Evolutionary conservation across 2,329 filamentous ascomycete genomes (phyloP), one percentile per base, ranked within the genome.

Genomic region (Elsinoe arachidis): DNA sequence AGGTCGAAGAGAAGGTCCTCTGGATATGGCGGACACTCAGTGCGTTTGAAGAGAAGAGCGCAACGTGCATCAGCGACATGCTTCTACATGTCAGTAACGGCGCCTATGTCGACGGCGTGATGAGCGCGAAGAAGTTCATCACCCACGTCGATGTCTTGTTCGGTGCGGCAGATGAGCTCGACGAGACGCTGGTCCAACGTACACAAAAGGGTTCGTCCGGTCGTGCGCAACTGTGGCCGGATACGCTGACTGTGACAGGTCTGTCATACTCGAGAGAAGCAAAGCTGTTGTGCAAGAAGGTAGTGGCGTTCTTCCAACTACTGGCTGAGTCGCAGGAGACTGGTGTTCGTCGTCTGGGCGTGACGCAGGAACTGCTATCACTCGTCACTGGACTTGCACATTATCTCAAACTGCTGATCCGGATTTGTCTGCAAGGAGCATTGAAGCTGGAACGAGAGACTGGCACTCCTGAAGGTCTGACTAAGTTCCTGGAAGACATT

Each of bases 261-360:
- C 80, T 99, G 60, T 89, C 90, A 9, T 99, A 97, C 69, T 87
- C 88, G 15, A 85, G 93, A 66, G 93, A 99, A 75, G 88, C 93
- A n/a, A 99, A 99, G 73, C 79, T 99, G 53, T 82, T 99, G n/a
- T 99, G 93, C 78, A 99, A 99, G 74, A 99, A 99, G 73, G 95
- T 99, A 56, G 93, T 99, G 5, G 89, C 92, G 23, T 99, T 99
- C 77, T 99, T 99, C 71, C 90, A 90, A 11, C 77, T 99, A 15
- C 79, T 99, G 7, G 95, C 92, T 5, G 96, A 96, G 71, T 93
- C 91, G 1, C 92, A 97, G 69, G 91, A 96, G 67, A 89, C 85
- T 7, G 88, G 87, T n/a, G 84, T 88, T 37, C 82, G 89, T 58
- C 93, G 96, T 69, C 82, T 97, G 41, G 93, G 93, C 43, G 93